Conservation (phyloP, 805 yeast species). For the Blastobotrys robertii region DNA sequence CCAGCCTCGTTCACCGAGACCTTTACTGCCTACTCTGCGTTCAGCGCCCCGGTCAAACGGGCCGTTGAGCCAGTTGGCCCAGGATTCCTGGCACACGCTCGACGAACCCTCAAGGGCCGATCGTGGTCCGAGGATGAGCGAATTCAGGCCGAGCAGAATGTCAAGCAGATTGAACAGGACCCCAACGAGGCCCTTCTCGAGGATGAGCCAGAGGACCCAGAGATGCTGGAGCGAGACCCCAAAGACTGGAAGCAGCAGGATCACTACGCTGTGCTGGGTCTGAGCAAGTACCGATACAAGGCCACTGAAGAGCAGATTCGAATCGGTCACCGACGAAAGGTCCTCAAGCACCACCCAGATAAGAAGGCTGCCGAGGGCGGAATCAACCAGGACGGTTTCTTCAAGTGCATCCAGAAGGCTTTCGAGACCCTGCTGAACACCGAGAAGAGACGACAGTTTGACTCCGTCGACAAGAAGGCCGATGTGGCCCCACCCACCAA, state of each 20-base stretch:
- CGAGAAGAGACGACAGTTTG: constrained; percentile 81
- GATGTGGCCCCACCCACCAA: constrained; percentile 69
- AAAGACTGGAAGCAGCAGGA: constrained; percentile 98
- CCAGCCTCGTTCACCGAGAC: constrained; percentile 20
- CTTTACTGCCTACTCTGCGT: constrained; percentile 20
- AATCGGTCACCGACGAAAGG: constrained; percentile 95
- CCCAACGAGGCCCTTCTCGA: constrained; percentile 42
- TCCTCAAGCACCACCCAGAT: constrained; percentile 95
- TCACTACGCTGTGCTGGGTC: constrained; percentile 91
- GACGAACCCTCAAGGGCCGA: constrained; percentile 91
- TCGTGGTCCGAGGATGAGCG: constrained; percentile 97
- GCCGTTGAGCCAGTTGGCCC: constrained; percentile 96
- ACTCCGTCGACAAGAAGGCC: constrained; percentile 87
- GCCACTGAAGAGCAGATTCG: constrained; percentile 91
- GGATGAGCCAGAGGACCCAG: constrained; percentile 59
- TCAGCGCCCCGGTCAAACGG: constrained; percentile 34
- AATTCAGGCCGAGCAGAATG: constrained; percentile 84
- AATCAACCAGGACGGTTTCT: constrained; percentile 81
- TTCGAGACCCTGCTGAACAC: constrained; percentile 84
- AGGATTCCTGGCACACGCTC: constrained; percentile 89
- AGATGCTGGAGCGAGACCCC: constrained; percentile 80
- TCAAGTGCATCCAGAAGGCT: constrained; percentile 96
- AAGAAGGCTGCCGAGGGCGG: constrained; percentile 89
- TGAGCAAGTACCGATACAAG: constrained; percentile 79
- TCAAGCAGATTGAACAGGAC: constrained; percentile 56